Percentiles rank a stretch among this genome's conserved stretches.
Evolutionary conservation across 192 early-diverging fungal species (phyloP).

Genomic region (Coemansia sp.): DNA sequence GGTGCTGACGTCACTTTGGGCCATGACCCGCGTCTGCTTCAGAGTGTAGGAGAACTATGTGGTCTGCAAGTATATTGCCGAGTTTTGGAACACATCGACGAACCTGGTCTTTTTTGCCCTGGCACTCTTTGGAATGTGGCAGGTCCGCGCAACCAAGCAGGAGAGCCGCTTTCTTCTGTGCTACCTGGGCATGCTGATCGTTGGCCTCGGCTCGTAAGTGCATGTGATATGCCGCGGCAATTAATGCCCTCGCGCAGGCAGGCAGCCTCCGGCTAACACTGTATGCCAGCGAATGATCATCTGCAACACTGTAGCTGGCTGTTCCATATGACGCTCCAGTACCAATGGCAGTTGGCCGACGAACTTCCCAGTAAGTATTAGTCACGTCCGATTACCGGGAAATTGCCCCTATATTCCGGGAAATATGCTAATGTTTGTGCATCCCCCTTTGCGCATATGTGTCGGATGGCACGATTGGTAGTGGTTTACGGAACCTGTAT

Average conservation of each 20-base stretch:
- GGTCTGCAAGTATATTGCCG: constrained; percentile 63
- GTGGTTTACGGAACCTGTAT: constrained; percentile 58
- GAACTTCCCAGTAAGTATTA: constrained; percentile 67
- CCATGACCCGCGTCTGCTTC: too few relatives aligned
- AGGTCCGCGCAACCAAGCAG: constrained; percentile 40
- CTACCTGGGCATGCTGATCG: constrained; percentile 54
- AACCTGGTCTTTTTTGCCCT: constrained; percentile 63
- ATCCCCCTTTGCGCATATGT: too few relatives aligned
- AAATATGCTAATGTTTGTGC: too few relatives aligned
- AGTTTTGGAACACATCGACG: constrained; percentile 71
- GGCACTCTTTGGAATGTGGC: constrained; percentile 56
- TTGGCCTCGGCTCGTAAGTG: constrained; percentile 66
- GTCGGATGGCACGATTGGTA: too few relatives aligned
- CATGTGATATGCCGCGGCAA: constrained; percentile 2
- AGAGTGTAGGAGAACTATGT: constrained; percentile 71
- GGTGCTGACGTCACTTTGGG: too few relatives aligned
- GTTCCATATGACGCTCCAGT: constrained; percentile 73
- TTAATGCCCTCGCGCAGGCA: neutral
- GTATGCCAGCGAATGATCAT: neutral
- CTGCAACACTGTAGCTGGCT: constrained; percentile 45
- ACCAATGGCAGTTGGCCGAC: constrained; percentile 68
- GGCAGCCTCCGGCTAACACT: neutral
- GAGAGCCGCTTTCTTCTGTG: constrained; percentile 54
- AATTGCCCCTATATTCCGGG: neutral
- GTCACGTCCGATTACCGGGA: neutral